Base-by-base conservation (phyloP, 2,329 filamentous ascomycete genomes). In the Cercospora brassicicola region DNA sequence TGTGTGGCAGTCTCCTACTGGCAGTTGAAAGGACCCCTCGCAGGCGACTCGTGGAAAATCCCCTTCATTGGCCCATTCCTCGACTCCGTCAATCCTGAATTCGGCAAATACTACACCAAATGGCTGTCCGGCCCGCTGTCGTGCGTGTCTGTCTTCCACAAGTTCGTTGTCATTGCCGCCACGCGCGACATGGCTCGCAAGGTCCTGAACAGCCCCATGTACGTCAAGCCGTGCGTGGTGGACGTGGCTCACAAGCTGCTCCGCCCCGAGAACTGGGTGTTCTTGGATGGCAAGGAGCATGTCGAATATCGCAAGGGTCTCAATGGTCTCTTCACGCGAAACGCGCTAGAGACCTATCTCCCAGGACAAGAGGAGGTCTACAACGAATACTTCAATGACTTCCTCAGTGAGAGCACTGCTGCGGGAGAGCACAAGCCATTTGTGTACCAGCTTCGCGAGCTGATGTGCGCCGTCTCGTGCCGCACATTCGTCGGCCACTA, bases 81-180 rank as follows among this genome's bases (percentile, higher is more conserved):
- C 66, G 85, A 97, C 78, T 97, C 93, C 30, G 85, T 98, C 75
- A 90, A 96, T 80, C 95, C 95, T 67, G 92, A 94, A 77, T 98
- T 97, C 79, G 89, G 90, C 69, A 88, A 94, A 77, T 99, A 99
- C 83, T 87, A 94, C 79, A 90, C 86, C 69, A 97, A 98, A 85
- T 99, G 95, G 95, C 81, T 86, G 75, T 96, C 93, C 77, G 95
- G 92, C 57, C 90, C 92, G 59, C 85, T 99, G 74, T 97, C 94
- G 85, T 99, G 95, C 78, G 95, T 99, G 70, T 97, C 94, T 2
- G 93, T 99, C 76, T 99, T 99, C 84, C 95, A 99, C 88, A 99
- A 98, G 93, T 99, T 99, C 80, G 95, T 98, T 72, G 93, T 99
- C 66, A 97, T 99, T 79, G 94, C 94, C 36, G 96, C 94, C 18